Evolutionary conservation across 139 green algal species (phyloP).

Genomic region (Pleodorina starrii): DNA sequence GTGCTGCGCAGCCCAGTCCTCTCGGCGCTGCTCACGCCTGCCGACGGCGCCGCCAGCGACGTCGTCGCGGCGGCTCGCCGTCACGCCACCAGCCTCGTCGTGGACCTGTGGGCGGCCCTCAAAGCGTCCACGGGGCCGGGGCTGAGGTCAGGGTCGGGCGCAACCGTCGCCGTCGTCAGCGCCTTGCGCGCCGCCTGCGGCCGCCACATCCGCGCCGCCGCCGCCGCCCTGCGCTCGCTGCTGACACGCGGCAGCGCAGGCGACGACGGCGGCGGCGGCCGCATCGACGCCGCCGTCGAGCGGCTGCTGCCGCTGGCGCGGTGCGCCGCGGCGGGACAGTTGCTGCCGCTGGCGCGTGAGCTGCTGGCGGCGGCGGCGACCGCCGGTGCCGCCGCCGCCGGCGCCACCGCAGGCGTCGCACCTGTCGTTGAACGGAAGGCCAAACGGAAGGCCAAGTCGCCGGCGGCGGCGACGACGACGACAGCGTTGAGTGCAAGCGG

Average conservation of each 20-base stretch:
- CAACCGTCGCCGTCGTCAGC: no score
- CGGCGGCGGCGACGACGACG: background rate
- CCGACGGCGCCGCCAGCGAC: background rate
- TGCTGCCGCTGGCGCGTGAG: constrained; percentile 6
- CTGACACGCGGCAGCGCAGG: background rate
- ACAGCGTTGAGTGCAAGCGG: no score
- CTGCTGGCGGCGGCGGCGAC: background rate
- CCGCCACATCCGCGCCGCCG: background rate
- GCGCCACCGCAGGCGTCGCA: background rate
- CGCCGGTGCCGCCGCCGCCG: background rate
- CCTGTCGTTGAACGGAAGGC: background rate
- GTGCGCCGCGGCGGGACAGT: background rate
- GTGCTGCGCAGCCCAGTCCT: background rate
- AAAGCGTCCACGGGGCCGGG: background rate
- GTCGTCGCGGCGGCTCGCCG: background rate
- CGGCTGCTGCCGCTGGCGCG: constrained; percentile 3
- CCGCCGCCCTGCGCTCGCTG: background rate
- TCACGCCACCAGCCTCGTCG: background rate
- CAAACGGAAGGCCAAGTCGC: background rate
- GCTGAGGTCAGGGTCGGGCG: background rate
- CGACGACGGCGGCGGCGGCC: background rate
- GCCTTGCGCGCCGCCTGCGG: background rate
- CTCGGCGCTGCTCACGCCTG: background rate
- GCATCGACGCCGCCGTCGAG: background rate
- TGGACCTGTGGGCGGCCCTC: background rate